Evolutionary conservation across 768 basidiomycete genomes (phyloP).

Genomic region (Sistotremastrum suecicum): DNA sequence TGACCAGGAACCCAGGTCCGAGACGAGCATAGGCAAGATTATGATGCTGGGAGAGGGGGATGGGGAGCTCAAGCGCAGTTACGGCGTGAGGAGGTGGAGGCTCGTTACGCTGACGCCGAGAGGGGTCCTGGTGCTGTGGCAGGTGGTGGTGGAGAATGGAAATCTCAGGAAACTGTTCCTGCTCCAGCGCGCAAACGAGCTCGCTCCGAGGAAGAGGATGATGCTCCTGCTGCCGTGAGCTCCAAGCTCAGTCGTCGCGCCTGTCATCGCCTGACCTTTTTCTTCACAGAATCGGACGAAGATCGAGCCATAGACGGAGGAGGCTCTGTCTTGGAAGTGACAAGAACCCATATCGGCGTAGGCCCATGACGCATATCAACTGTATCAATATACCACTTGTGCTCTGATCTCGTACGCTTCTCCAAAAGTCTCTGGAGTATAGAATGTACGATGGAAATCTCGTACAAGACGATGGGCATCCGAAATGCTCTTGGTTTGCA

Average conservation of each 20-base stretch:
- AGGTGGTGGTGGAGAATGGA: slow-evolving; percentile 78
- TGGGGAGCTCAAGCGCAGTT: slow-evolving; percentile 88
- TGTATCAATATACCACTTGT: slow-evolving; percentile 32
- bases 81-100: slow-evolving; percentile 69
- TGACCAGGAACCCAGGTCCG: slow-evolving; percentile 32
- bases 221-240: slow-evolving; percentile 41
- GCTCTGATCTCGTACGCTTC: slow-evolving; percentile 32
- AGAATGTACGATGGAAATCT: slow-evolving; percentile 42
- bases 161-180: slow-evolving; percentile 29
- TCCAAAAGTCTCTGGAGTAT: slow-evolving; percentile 20
- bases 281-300: neutral
- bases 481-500: slow-evolving; percentile 40
- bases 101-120: slow-evolving; percentile 70
- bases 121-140: slow-evolving; percentile 74
- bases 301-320: neutral
- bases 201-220: slow-evolving; percentile 67
- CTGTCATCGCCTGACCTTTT: neutral
- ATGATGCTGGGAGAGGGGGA: slow-evolving; percentile 89
- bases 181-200: slow-evolving; percentile 44
- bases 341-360: neutral
- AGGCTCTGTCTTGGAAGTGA: slow-evolving; percentile 3
- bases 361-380: too few species aligned
- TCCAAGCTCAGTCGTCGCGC: neutral
- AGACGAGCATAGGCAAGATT: slow-evolving; percentile 95
- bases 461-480: slow-evolving; percentile 62